Evolutionary conservation across 2,329 filamentous ascomycete genomes (phyloP), one percentile per base, ranked within the genome.

Genomic region (Curvularia spicifera): DNA sequence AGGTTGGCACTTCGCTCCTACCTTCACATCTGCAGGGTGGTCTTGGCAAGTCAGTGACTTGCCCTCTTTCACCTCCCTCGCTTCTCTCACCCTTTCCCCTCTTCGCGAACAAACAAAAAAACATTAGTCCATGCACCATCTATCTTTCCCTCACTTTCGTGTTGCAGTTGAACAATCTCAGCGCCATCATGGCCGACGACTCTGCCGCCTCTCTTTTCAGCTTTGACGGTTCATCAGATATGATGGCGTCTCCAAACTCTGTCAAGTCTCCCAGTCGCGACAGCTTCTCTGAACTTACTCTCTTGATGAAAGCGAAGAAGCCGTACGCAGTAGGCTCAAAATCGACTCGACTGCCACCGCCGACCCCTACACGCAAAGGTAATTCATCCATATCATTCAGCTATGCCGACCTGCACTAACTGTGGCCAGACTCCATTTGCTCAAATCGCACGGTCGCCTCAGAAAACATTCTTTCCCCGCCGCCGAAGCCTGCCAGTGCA

Each of bases 241-340:
- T 7, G 0, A 20, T 44, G 7, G n/a, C 20, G 3, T 33, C 13
- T 29, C 5, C 2, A 52, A 54, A 31, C 4, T 24, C 37, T n/a
- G 12, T 28, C 37, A 51, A 48, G 18, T 15, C 33, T 4, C 4
- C 20, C 13, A 49, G 53, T 5, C 54, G 20, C 15, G 67, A 71
- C 42, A 68, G 61, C 43, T 69, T 71, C 51, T 61, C 56, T 6
- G 64, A 51, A 15, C 65, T 70, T 9, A 29, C 63, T 6, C 28
- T 12, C 18, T 46, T 69, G 6, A 66, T 69, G 67, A 63, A 52
- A 46, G 63, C 56, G 5, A 68, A 69, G 59, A 64, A 62, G 49
- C 43, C 63, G 0, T 68, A 66, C 24, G 48, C 49, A 3, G 43
- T 48, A 4, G 42, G 26, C 10, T 24, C 52, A 2, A 24, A 37